Conservation (phyloP, 352 stramenopile species). For the Phytophthora nicotianae region DNA sequence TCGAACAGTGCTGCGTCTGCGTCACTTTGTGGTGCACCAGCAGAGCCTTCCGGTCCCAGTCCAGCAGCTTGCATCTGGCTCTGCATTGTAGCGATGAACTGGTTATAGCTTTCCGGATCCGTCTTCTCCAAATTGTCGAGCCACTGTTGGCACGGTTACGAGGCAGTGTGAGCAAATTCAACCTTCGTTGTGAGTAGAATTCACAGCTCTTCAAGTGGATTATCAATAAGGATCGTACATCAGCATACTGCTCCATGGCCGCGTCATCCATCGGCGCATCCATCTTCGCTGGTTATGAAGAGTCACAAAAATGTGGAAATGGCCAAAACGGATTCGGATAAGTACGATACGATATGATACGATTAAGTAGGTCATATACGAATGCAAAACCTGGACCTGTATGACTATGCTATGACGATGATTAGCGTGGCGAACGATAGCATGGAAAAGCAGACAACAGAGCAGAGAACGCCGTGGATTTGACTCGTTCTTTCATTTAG, state of each 20-base stretch:
- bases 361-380: background rate
- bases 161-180: constrained; percentile 14
- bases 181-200: constrained; percentile 4
- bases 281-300: constrained; percentile 22
- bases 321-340: constrained; percentile 3
- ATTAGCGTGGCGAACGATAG: background rate
- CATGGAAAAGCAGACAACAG: constrained; percentile 13
- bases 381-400: background rate
- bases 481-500: constrained; percentile 54
- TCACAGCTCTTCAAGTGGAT: constrained; percentile 1
- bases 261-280: constrained; percentile 54
- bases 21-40: constrained; percentile 21
- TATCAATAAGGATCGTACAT: constrained; percentile 45
- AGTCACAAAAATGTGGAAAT: constrained; percentile 34
- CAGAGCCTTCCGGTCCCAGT: background rate
- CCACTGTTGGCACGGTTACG: constrained; percentile 40
- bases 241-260: constrained; percentile 72
- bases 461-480: constrained; percentile 27
- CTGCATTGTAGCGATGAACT: constrained; percentile 71
- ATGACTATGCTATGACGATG: background rate
- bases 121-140: constrained; percentile 75
- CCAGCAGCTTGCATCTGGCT: constrained; percentile 50
- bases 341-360: constrained; percentile 20
- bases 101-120: constrained; percentile 68
- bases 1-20: constrained; percentile 53